Conservation (phyloP, 345 rosid species). For the Citrus hindsii region DNA sequence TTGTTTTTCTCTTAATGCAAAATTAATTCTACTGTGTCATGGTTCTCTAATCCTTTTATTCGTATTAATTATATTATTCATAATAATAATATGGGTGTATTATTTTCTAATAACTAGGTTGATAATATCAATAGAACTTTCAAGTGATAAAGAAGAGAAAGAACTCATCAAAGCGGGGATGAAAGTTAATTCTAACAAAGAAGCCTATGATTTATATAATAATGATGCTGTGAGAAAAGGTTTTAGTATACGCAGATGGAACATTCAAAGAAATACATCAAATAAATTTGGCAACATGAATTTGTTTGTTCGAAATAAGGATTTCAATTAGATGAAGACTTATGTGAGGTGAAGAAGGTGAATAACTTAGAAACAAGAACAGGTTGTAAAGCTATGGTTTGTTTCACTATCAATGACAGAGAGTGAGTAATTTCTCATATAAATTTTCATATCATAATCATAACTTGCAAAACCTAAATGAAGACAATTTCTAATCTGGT, state of each 20-base stretch:
- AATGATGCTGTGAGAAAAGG: conserved; percentile 13
- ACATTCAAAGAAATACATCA: neutral
- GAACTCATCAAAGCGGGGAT: neutral
- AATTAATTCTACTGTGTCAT: no score
- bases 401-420: conserved; percentile 9
- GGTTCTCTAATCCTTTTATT: no score
- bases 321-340: neutral
- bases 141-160: neutral
- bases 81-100: no score
- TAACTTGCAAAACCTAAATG: conserved; percentile 5
- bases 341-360: neutral
- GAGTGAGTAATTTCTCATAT: conserved; percentile 5
- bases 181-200: neutral
- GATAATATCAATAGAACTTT: neutral
- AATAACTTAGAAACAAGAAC: conserved; percentile 16
- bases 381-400: conserved; percentile 10
- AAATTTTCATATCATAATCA: conserved; percentile 15
- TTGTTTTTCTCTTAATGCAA: no score
- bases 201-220: conserved; percentile 18
- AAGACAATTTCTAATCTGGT: neutral
- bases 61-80: no score
- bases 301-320: conserved; percentile 18
- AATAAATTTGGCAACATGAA: conserved; percentile 6
- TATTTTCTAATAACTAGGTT: no score
- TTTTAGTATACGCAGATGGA: conserved; percentile 20